Evolutionary conservation across 2,329 filamentous ascomycete genomes (phyloP), one percentile per base, ranked within the genome.

Genomic region (Aotearoamyces nothofagi): DNA sequence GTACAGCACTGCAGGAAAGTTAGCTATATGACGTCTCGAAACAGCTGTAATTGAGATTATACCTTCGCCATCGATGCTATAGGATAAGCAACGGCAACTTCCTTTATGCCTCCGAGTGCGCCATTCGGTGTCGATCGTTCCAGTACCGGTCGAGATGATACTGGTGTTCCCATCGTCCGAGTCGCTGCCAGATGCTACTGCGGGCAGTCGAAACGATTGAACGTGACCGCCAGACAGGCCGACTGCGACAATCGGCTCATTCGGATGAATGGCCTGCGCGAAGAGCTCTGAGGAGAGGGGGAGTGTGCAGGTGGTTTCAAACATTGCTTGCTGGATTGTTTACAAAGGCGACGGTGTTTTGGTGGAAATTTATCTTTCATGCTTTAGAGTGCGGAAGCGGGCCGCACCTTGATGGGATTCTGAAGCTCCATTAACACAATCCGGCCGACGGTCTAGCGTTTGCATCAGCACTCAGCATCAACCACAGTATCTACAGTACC

Each of bases 61-160:
- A 61, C 75, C 63, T 39, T 69, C 59, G 10, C 87, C 90, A 50
- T 94, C 86, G 33, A 71, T 54, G 39, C 73, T 77, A 55, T 86
- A 96, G 4, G 66, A 72, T 31, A 96, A 57, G 35, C 72, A 76
- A 30, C 90, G 69, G 50, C 87, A 96, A 62, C 84, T 94, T 9
- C 84, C 87, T 60, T 93, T 92, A 58, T 98, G 90, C 36, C 90
- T 68, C 41, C 75, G 66, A 4, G 90, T 96, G 43, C 71, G 69
- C 90, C 90, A 98, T 34, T 75, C 59, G 1, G 77, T 82, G 41
- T 86, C 79, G 37, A 96, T 79, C 32, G 76, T 70, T 24, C 76
- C 78, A 37, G 68, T 78, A 8, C 82, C 83, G 43, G 63, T 58
- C 12, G 60, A 68, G 13, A 65, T 31, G 3, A 63, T 53, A 38